Evolutionary conservation across 805 yeast genomes (phyloP), one percentile per base, ranked within the genome.

Genomic region (Candida oleophila): DNA sequence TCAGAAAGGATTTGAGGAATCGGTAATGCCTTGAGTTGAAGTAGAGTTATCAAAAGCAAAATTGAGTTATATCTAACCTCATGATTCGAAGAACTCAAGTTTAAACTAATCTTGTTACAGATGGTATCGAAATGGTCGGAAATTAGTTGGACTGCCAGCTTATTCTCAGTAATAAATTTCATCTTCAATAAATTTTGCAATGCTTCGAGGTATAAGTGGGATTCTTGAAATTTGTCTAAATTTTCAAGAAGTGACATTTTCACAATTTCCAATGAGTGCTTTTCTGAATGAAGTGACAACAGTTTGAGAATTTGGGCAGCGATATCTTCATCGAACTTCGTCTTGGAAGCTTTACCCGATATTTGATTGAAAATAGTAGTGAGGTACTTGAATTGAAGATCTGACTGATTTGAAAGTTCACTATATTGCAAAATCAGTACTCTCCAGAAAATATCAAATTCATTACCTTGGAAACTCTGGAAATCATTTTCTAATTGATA

Each of bases 401-500:
- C 53, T 11, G 57, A 52, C 32, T 58, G 55, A 19, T 65, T 55
- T 3, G 59, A 49, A n/a, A 57, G 57, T 14, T 67, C 53, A 4
- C 74, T 64, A 51, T 66, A 55, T 36, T 64, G 69, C 34, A 81
- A 55, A 15, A 82, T 51, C 2, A 70, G 51, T 12, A 78, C 51
- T 58, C 80, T 74, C 87, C 87, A 82, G 54, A 75, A 76, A 3
- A 78, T 54, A 4, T 75, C 76, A 21, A 66, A 57, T n/a, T 71
- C 51, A 3, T 53, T 52, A 28, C 36, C 7, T 50, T 34, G 22
- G 18, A 54, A 39, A 3, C 35, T 20, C 16, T 39, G 25, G 42
- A 41, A 52, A 4, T 49, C 37, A 2, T 37, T 22, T 18, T 45
- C 20, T 16, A 57, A 42, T 41, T 52, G 50, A 7, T 20, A 21